Percentiles rank a stretch among this genome's conserved stretches.
Evolutionary conservation across 73 alveolate genomes (phyloP).

Genomic region (Paramecium primaurelia): DNA sequence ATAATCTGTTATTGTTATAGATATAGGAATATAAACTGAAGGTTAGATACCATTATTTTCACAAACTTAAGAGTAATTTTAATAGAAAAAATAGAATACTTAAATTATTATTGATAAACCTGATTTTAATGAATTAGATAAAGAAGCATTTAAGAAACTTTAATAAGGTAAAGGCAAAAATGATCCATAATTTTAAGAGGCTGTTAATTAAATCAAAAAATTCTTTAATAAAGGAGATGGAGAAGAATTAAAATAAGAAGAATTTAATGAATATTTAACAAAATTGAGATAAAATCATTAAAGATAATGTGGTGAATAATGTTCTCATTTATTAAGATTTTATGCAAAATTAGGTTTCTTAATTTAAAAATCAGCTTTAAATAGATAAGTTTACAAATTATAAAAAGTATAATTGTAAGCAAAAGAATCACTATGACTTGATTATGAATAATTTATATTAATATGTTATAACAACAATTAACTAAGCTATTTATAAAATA

Average conservation of each 20-base stretch:
- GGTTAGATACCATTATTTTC: not conserved
- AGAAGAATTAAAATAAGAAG: constrained; percentile 28
- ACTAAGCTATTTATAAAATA: not conserved
- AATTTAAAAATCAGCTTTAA: constrained; percentile 19
- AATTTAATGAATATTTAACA: not conserved
- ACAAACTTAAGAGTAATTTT: constrained; percentile 17
- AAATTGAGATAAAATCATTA: constrained; percentile 31
- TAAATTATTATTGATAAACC: constrained; percentile 1
- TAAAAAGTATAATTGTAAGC: constrained; percentile 20
- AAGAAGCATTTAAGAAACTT: constrained; percentile 9
- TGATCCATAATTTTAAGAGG: constrained; percentile 44
- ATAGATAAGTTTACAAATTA: constrained; percentile 24
- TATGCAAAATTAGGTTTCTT: constrained; percentile 48
- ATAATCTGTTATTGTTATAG: not conserved
- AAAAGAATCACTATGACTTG: constrained; percentile 27
- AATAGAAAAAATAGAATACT: not conserved
- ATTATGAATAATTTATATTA: not conserved
- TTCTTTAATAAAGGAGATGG: constrained; percentile 11
- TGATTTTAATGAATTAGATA: constrained; percentile 18
- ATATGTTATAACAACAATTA: not conserved
- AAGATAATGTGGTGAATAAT: constrained; percentile 41
- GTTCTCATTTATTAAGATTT: constrained; percentile 42
- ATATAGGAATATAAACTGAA: not conserved
- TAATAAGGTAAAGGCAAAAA: not conserved
- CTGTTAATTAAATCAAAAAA: not conserved